Conservation (phyloP, 805 yeast genomes). For the Pichia eremophila region DNA sequence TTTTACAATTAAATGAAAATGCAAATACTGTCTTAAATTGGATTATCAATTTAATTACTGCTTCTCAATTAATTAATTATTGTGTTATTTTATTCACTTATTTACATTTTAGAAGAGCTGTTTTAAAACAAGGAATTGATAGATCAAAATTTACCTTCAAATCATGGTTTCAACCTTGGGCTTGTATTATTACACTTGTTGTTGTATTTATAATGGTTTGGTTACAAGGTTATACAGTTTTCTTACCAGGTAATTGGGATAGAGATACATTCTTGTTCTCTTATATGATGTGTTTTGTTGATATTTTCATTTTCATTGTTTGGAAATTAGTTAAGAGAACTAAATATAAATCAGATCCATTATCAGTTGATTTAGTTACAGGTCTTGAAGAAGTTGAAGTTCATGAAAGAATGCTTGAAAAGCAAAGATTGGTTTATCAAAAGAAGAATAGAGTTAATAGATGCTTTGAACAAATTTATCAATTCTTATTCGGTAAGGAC, state of each 20-base stretch:
- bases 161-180: conserved; percentile 33
- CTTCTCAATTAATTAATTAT: conserved; percentile 58
- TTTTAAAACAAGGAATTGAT: conserved; percentile 41
- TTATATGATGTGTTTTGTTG: conserved; percentile 61
- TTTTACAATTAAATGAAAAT: conserved; percentile 51
- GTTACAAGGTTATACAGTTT: conserved; percentile 38
- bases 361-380: conserved; percentile 42
- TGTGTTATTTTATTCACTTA: conserved; percentile 49
- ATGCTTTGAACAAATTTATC: conserved; percentile 2
- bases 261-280: conserved; percentile 53
- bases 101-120: conserved; percentile 52
- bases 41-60: conserved; percentile 63
- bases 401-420: conserved; percentile 34
- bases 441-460: conserved; percentile 1
- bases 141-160: conserved; percentile 37
- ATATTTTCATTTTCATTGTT: conserved; percentile 34
- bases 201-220: conserved; percentile 30
- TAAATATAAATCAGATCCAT: conserved; percentile 32
- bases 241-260: conserved; percentile 60
- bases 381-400: conserved; percentile 50
- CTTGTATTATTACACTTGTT: conserved; percentile 14
- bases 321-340: conserved; percentile 49
- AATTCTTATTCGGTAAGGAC: conserved; percentile 12
- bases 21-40: conserved; percentile 62
- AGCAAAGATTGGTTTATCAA: conserved; percentile 3